These are phyloP conservation scores for Microcos paniculata DNA, from an alignment of 345 rosid genomes.

Conservation along the genomic window DNA sequence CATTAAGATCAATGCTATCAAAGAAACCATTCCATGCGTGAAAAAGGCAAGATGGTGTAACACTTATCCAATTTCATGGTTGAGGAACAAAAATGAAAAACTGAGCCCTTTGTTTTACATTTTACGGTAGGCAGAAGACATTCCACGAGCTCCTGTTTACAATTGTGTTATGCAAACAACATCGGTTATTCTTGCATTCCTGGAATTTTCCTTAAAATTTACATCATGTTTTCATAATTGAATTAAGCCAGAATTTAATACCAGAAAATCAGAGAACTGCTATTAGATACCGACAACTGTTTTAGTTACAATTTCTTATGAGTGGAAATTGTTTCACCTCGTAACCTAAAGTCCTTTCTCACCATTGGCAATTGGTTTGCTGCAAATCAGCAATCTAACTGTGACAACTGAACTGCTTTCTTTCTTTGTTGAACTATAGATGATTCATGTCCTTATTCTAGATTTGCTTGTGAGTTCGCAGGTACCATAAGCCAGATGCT, in stretches of 20 bases:
- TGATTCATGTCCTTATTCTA: background rate
- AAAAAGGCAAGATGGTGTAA: no score
- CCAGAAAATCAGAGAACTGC: background rate
- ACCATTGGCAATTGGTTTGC: background rate
- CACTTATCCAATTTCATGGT: background rate
- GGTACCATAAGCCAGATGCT: conserved; percentile 36
- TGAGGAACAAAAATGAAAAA: no score
- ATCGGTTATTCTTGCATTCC: background rate
- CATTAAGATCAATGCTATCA: background rate
- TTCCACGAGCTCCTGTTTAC: background rate
- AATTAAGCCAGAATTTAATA: no score
- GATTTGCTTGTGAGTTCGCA: conserved; percentile 15
- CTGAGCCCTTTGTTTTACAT: background rate
- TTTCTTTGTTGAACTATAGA: background rate
- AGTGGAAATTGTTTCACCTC: background rate
- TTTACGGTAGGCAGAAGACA: background rate
- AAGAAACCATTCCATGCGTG: no score
- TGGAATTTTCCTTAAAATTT: background rate
- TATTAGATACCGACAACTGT: background rate
- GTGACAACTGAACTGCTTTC: no score
- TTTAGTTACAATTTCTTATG: background rate
- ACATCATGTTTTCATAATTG: no score
- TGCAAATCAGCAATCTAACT: no score
- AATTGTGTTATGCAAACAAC: background rate
- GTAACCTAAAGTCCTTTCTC: background rate